These are phyloP conservation scores for Colletotrichum sojae DNA, from an alignment of 2,329 filamentous ascomycete genomes.

Conservation along the genomic window DNA sequence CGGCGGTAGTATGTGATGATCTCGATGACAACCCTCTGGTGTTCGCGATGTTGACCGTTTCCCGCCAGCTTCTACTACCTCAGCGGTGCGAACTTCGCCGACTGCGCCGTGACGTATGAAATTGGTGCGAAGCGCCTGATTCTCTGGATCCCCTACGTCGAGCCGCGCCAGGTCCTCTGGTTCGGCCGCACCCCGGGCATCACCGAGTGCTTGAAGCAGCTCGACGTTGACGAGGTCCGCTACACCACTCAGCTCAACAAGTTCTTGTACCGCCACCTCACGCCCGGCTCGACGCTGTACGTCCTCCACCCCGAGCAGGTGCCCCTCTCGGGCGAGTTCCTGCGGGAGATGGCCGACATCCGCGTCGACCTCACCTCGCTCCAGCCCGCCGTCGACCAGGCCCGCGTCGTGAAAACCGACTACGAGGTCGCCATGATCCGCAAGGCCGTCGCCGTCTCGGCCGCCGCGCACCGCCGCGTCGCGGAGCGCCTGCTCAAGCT, in stretches of 20 bases:
- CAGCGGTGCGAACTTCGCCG: constrained; percentile 67
- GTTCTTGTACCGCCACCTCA: constrained; percentile 62
- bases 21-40: constrained; percentile 24
- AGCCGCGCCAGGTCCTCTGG: constrained; percentile 74
- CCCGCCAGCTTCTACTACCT: constrained; percentile 70
- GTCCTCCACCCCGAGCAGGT: constrained; percentile 62
- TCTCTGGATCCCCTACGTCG: constrained; percentile 81
- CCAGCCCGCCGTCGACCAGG: constrained; percentile 81
- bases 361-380: constrained; percentile 68
- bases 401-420: constrained; percentile 86
- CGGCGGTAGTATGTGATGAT: constrained; percentile 66
- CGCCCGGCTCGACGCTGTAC: constrained; percentile 56
- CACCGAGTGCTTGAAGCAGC: constrained; percentile 72
- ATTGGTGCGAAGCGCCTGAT: constrained; percentile 73
- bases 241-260: constrained; percentile 64
- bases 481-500: constrained; percentile 74
- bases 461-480: constrained; percentile 81
- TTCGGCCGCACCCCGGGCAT: constrained; percentile 72
- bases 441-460: constrained; percentile 84
- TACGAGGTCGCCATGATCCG: constrained; percentile 89
- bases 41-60: constrained; percentile 1
- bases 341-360: constrained; percentile 46
- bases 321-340: constrained; percentile 47
- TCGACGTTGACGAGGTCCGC: constrained; percentile 80
- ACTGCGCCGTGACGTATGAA: constrained; percentile 71